Evolutionary conservation across 192 early-diverging fungal genomes (phyloP), one percentile per base, ranked within the genome.

Genomic region (Coemansia sp.): DNA sequence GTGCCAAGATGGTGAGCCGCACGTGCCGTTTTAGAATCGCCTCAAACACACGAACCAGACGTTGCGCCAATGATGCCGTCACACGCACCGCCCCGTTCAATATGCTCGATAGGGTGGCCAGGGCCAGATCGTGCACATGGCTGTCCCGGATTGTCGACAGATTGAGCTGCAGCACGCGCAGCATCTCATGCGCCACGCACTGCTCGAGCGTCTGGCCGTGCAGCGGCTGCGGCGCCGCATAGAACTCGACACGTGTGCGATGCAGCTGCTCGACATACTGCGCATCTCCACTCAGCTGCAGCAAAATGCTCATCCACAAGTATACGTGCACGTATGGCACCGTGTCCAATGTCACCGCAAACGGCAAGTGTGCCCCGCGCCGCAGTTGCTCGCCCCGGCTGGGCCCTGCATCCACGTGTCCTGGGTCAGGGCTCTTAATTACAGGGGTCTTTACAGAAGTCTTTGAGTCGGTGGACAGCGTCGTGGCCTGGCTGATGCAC

Each of bases 201-300:
- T 69, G 69, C 2, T 63, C 62, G 1, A 75, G 62, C 44, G 72
- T 64, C 19, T 74, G 78, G 31, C 59, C 66, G 65, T 75, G 61
- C 76, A 79, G 60, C 1, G 66, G 56, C 8, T 62, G 66, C 17
- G 76, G 67, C 8, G 47, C n/a, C 3, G 76, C 58, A 71, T 70
- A 79, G 26, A 70, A 79, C 34, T 79, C 76, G 12, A 79, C 65
- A 5, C 61, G 57, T 15, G 64, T 74, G 23, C 73, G 61, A 23
- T 71, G 69, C 22, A 75, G 63, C 60, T 75, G 73, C 67, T 72
- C 72, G 22, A 75, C 66, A 61, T 69, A 74, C 48, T 65, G 78
- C 26, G 56, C 47, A 11, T 81, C 72, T 8, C 52, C 55, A 9
- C 66, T 60, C 7, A 81, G 69, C 19, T 31, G 48, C 37, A 75